These are phyloP conservation scores for Lepidium sativum DNA, from an alignment of 345 rosid genomes.

Conservation along the genomic window DNA sequence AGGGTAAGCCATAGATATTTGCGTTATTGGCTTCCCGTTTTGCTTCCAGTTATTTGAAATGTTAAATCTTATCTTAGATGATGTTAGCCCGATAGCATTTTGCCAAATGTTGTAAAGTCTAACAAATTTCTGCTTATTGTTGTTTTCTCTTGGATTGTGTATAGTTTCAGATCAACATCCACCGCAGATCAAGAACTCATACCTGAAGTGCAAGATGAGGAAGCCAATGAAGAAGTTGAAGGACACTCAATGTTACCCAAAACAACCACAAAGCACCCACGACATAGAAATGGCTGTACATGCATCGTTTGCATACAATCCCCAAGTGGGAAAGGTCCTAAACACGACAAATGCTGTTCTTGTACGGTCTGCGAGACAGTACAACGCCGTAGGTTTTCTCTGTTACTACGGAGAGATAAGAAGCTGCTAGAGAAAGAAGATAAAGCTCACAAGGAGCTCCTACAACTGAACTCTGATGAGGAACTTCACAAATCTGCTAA, in stretches of 20 bases:
- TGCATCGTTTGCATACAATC: conserved; percentile 95
- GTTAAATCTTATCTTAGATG: background rate
- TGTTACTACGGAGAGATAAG: conserved; percentile 63
- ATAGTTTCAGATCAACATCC: conserved; percentile 46
- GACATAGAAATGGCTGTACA: conserved; percentile 85
- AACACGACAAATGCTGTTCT: conserved; percentile 69
- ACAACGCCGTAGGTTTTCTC: conserved; percentile 69
- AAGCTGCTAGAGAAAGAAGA: conserved; percentile 58
- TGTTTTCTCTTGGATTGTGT: conserved; percentile 7
- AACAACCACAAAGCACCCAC: conserved; percentile 82
- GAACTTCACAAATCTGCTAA: conserved; percentile 30
- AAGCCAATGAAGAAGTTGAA: conserved; percentile 57
- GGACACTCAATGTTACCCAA: conserved; percentile 58
- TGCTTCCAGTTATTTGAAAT: conserved; percentile 6
- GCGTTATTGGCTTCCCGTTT: background rate
- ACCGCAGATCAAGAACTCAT: conserved; percentile 48
- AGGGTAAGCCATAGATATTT: conserved; percentile 41
- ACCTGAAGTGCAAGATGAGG: conserved; percentile 38
- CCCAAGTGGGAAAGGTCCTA: conserved; percentile 86
- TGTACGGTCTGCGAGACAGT: conserved; percentile 69
- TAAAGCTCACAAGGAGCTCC: conserved; percentile 37
- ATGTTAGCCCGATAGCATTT: conserved; percentile 3
- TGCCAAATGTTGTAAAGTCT: conserved; percentile 10
- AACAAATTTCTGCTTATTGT: background rate
- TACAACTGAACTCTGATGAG: conserved; percentile 31